These are phyloP conservation scores for Mycena floridula DNA, from an alignment of 768 basidiomycete genomes.

Conservation along the genomic window DNA sequence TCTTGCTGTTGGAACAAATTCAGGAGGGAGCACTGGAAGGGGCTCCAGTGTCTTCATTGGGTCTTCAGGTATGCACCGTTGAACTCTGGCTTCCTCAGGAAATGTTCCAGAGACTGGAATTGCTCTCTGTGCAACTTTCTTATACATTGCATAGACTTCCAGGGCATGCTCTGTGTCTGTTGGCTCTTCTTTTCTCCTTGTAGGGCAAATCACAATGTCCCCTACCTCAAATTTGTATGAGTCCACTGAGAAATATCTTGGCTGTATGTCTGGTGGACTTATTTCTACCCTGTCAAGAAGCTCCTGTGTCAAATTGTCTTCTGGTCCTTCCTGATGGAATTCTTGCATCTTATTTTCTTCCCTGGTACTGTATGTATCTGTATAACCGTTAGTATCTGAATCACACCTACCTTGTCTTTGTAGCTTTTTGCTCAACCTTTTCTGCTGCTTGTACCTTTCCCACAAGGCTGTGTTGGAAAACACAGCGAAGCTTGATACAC, in stretches of 20 bases:
- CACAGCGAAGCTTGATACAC: too few species aligned
- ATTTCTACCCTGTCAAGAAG: too few species aligned
- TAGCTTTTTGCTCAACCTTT: too few species aligned
- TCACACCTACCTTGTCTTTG: too few species aligned
- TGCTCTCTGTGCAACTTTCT: slow-evolving; percentile 22
- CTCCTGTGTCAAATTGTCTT: too few species aligned
- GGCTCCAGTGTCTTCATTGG: slow-evolving; percentile 22
- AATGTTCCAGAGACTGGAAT: slow-evolving; percentile 27
- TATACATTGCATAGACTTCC: slow-evolving; percentile 18
- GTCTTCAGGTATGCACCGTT: slow-evolving; percentile 23
- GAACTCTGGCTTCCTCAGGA: slow-evolving; percentile 26
- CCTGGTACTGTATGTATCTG: too few species aligned
- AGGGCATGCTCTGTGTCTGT: background rate
- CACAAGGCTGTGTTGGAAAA: too few species aligned
- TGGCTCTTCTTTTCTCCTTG: background rate
- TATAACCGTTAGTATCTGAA: too few species aligned
- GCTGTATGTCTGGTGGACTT: background rate
- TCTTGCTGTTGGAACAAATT: slow-evolving; percentile 21
- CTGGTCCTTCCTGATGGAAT: too few species aligned
- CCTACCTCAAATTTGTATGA: background rate
- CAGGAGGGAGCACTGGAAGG: slow-evolving; percentile 23
- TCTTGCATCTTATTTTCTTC: too few species aligned
- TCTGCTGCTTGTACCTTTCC: too few species aligned
- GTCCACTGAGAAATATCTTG: background rate
- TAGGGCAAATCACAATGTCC: background rate